Conservation (phyloP, 306 rosid genomes). For the Heteromeles arbutifolia region DNA sequence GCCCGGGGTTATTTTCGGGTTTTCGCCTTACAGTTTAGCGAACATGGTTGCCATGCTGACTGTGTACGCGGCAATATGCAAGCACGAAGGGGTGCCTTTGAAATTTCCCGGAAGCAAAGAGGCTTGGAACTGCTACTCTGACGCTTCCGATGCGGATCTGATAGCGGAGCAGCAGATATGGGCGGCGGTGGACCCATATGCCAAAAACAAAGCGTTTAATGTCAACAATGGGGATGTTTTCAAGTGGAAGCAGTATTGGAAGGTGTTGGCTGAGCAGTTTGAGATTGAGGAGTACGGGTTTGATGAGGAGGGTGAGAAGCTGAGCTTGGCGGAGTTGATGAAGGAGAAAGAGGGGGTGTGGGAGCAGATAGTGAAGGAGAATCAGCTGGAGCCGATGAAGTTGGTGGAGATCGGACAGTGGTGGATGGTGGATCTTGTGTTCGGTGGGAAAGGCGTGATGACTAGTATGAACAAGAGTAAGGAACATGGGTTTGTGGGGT, state of each 20-base stretch:
- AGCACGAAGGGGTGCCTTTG: conserved; percentile 46
- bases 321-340: conserved; percentile 38
- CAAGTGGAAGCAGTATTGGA: conserved; percentile 64
- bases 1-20: conserved; percentile 42
- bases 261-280: conserved; percentile 59
- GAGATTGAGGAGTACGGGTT: conserved; percentile 53
- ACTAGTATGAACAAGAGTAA: conserved; percentile 43
- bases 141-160: conserved; percentile 57
- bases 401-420: background rate
- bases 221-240: conserved; percentile 53
- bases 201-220: conserved; percentile 54
- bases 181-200: conserved; percentile 67
- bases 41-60: conserved; percentile 36
- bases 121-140: conserved; percentile 39
- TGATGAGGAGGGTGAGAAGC: conserved; percentile 20
- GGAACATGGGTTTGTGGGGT: conserved; percentile 40
- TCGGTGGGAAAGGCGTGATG: background rate
- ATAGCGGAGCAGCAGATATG: conserved; percentile 71
- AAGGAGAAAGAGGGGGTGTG: conserved; percentile 43
- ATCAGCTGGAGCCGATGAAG: conserved; percentile 18
- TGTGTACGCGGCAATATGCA: conserved; percentile 57
- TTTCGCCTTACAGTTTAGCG: conserved; percentile 50
- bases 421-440: conserved; percentile 7
- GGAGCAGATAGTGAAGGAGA: conserved; percentile 54
- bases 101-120: conserved; percentile 42